These are phyloP conservation scores for Zygoascus ofunaensis DNA, from an alignment of 805 yeast genomes.

Conservation along the genomic window DNA sequence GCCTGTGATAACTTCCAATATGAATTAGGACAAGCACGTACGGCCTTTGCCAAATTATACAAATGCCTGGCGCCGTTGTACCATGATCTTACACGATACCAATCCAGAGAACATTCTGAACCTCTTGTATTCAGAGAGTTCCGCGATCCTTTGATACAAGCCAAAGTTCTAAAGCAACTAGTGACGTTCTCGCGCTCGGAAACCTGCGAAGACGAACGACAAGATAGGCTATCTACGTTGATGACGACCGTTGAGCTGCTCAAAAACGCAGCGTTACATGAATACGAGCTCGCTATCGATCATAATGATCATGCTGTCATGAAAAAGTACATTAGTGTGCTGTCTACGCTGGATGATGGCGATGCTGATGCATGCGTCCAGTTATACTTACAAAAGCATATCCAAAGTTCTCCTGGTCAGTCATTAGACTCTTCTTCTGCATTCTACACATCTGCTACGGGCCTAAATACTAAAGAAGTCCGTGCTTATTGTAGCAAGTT, in stretches of 20 bases:
- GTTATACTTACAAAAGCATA: slow-evolving; percentile 23
- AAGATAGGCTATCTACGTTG: slow-evolving; percentile 33
- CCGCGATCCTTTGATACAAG: slow-evolving; percentile 45
- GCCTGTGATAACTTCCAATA: slow-evolving; percentile 12
- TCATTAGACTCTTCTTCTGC: slow-evolving; percentile 1
- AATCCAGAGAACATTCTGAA: slow-evolving; percentile 31
- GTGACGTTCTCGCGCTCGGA: slow-evolving; percentile 32
- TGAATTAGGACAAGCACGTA: slow-evolving; percentile 13
- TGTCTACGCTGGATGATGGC: slow-evolving; percentile 29
- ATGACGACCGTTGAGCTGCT: slow-evolving; percentile 56
- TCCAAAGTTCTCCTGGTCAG: slow-evolving; percentile 8
- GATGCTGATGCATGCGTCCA: slow-evolving; percentile 28
- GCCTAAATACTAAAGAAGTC: slow-evolving; percentile 17
- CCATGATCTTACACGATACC: slow-evolving; percentile 32
- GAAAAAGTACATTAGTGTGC: slow-evolving; percentile 27
- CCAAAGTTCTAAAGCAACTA: slow-evolving; percentile 36
- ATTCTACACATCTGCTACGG: slow-evolving; percentile 4
- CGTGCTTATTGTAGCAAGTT: slow-evolving; percentile 21
- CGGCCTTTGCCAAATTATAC: slow-evolving; percentile 24
- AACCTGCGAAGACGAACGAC: slow-evolving; percentile 26
- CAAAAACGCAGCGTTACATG: slow-evolving; percentile 59
- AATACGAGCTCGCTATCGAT: slow-evolving; percentile 52
- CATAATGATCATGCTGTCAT: slow-evolving; percentile 35
- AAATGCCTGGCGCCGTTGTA: slow-evolving; percentile 37
- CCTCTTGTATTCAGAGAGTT: slow-evolving; percentile 40